Base-by-base conservation (phyloP, 2,329 filamentous ascomycete genomes). In the Penicillium verrucosum region DNA sequence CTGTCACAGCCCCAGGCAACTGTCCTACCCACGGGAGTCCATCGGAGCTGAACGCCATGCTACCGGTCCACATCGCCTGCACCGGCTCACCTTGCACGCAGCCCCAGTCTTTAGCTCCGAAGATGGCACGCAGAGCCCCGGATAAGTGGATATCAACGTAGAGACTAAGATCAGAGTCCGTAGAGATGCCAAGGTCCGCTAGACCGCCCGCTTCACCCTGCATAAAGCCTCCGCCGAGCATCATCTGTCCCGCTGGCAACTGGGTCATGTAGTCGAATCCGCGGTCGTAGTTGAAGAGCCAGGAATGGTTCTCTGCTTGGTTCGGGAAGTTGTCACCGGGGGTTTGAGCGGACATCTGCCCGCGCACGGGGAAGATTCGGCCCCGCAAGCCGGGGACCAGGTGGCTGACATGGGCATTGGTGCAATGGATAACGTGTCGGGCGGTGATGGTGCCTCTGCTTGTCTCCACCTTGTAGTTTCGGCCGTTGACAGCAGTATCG, bases 221-320 rank as follows among this genome's bases (percentile, higher is more conserved):
- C 5, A 74, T 71, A 53, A 83, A 78, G 0, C 80, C 83, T 0
- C 83, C 83, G 1, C 83, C 82, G 2, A 82, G 66, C 78, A 85
- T 81, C 57, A 85, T 68, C 54, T 83, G 78, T 7, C 1, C 78
- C 74, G 0, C 47, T 2, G 54, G 80, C 72, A 49, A 70, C 60
- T 84, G 80, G 0, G 80, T 82, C 10, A 81, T 70, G 60, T 84
- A 83, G 61, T 85, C 82, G 45, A 79, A 82, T 0, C 78, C 78
- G 0, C 70, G 62, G 4, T 66, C 70, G 56, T 81, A 81, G 1
- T 80, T 70, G 9, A 84, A 69, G 1, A 78, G 76, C 82, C 82
- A 85, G 0, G 82, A 83, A 5, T 74, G 74, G 18, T 67, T 57
- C 3, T 74, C 72, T 18, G 71, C 72, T 21, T 67, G 60, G 0